A percentile compares a stretch with the other conserved stretches of the same genome.
Conservation (phyloP, 208 protist species). For the Leishmania braziliensis region DNA sequence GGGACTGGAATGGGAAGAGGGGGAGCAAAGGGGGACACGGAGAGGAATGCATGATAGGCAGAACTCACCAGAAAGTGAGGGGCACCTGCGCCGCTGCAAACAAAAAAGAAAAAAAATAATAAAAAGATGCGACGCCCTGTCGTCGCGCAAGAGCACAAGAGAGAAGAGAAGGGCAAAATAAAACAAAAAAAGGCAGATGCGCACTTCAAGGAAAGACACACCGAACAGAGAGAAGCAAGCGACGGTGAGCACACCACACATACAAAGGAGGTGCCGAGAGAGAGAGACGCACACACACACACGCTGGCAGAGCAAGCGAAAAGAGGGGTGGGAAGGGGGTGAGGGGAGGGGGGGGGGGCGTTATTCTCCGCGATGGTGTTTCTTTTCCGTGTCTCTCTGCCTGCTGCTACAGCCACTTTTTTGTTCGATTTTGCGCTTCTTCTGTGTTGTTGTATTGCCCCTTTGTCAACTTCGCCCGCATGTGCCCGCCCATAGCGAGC, state of each 20-base stretch:
- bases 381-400: background rate
- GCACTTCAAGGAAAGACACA: background rate
- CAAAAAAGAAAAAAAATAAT: too few species aligned
- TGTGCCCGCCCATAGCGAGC: too few species aligned
- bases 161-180: constrained; percentile 35
- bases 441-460: too few species aligned
- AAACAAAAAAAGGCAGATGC: background rate
- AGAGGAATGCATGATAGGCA: background rate
- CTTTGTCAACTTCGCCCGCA: too few species aligned
- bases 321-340: background rate
- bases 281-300: background rate
- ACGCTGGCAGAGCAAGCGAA: background rate
- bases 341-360: background rate
- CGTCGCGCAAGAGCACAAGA: constrained; percentile 14
- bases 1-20: background rate
- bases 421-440: background rate
- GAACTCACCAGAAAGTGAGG: background rate
- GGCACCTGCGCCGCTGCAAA: background rate
- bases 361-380: background rate
- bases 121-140: background rate
- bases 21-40: background rate
- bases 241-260: background rate
- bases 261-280: background rate
- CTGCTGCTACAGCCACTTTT: background rate
- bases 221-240: background rate